Percentiles rank a stretch among this genome's conserved stretches.
Evolutionary conservation across 2,329 filamentous ascomycete genomes (phyloP).

Genomic region (Drechslerella coelobrocha): DNA sequence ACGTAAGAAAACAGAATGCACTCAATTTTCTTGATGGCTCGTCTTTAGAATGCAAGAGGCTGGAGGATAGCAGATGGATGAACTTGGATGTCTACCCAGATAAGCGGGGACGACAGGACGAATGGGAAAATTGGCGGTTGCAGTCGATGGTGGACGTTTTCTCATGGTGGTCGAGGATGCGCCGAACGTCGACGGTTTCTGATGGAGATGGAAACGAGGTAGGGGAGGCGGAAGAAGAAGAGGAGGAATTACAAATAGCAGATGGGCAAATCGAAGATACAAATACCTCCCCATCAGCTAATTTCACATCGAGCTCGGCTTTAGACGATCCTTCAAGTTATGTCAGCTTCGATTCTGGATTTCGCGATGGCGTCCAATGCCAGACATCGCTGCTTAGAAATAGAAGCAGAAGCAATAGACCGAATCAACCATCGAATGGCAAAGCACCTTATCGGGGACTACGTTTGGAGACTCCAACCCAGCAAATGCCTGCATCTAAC

Average conservation of each 20-base stretch:
- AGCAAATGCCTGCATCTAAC: no score
- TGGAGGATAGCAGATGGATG: neutral
- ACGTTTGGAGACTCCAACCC: no score
- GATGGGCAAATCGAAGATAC: neutral
- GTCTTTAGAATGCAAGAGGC: conserved; percentile 4
- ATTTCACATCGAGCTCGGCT: no score
- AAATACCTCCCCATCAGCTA: no score
- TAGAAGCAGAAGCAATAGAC: no score
- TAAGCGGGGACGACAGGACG: conserved; percentile 36
- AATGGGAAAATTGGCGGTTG: conserved; percentile 37
- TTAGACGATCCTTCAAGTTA: no score
- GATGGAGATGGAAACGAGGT: neutral
- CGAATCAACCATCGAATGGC: no score
- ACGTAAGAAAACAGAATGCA: conserved; percentile 10
- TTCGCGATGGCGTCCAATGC: no score
- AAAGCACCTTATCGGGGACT: no score
- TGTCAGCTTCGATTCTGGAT: no score
- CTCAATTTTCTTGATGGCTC: conserved; percentile 19
- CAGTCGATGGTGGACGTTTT: conserved; percentile 25
- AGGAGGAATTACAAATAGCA: neutral
- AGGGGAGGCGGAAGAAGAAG: neutral
- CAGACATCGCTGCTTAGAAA: no score
- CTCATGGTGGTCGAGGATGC: conserved; percentile 21
- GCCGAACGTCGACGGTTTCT: neutral
- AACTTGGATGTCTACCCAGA: conserved; percentile 26